Evolutionary conservation across 371 early-diverging fungal genomes (phyloP).

Genomic region (Mucor piriformis): DNA sequence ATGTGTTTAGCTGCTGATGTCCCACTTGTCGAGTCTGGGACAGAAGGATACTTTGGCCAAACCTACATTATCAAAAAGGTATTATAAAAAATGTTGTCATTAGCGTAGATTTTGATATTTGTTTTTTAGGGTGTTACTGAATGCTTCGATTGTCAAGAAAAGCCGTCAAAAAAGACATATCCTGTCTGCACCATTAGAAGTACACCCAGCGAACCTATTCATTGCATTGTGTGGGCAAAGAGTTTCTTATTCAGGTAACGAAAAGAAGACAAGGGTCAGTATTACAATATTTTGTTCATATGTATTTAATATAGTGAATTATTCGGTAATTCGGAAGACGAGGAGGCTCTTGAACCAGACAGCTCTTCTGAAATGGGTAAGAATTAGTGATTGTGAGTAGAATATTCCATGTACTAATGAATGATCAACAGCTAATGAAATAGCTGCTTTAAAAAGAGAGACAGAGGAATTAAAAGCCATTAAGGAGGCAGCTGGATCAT

Average conservation of each 20-base stretch:
- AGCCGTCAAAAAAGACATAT: constrained; percentile 84
- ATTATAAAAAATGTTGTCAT: too few species aligned
- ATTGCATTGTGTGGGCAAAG: constrained; percentile 99
- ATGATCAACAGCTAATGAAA: constrained; percentile 63
- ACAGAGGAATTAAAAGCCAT: constrained; percentile 70
- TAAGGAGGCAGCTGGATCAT: constrained; percentile 59
- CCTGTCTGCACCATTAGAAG: constrained; percentile 99
- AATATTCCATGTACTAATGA: background rate
- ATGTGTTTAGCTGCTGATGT: constrained; percentile 93
- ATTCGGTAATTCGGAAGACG: constrained; percentile 80
- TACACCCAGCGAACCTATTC: constrained; percentile 95
- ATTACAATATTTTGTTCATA: background rate
- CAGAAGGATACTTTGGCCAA: constrained; percentile 98
- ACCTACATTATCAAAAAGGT: constrained; percentile 84
- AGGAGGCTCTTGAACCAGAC: constrained; percentile 58
- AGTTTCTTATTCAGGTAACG: constrained; percentile 81
- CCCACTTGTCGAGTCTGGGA: constrained; percentile 97
- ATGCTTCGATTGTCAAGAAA: constrained; percentile 98
- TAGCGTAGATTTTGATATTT: background rate
- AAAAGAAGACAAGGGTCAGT: background rate
- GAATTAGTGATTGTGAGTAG: background rate
- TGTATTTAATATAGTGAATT: constrained; percentile 61
- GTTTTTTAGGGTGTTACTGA: constrained; percentile 61
- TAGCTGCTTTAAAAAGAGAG: constrained; percentile 73
- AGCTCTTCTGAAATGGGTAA: constrained; percentile 66